Percentiles rank a stretch among this genome's conserved stretches.
Evolutionary conservation across 148 eudicot species (phyloP).

Genomic region (Nepenthes mirabilis): DNA sequence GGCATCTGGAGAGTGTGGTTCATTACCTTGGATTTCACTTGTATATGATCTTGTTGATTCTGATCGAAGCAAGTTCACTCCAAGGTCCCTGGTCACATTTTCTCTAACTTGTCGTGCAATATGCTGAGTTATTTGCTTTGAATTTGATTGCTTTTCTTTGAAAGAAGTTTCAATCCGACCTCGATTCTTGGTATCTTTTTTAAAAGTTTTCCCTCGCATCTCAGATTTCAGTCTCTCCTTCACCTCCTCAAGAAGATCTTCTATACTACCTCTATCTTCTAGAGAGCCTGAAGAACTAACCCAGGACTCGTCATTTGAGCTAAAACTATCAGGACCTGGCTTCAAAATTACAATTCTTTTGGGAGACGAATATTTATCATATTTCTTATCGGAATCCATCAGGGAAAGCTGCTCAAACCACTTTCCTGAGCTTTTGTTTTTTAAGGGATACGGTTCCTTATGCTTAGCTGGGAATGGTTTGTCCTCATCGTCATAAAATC

Average conservation of each 20-base stretch:
- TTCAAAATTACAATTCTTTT: conserved; percentile 70
- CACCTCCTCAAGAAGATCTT: conserved; percentile 96
- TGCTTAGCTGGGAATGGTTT: conserved; percentile 17
- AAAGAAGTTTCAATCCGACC: conserved; percentile 85
- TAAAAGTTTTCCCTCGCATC: conserved; percentile 44
- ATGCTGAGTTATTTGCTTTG: conserved; percentile 48
- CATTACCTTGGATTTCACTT: conserved; percentile 40
- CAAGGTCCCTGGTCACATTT: conserved; percentile 32
- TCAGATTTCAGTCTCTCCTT: conserved; percentile 67
- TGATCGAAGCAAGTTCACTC: conserved; percentile 47
- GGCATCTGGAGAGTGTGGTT: conserved; percentile 54
- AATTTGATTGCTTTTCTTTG: conserved; percentile 47
- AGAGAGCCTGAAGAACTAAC: conserved; percentile 54
- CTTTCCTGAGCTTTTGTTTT: conserved; percentile 24
- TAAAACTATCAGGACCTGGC: conserved; percentile 64
- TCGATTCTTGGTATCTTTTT: conserved; percentile 39
- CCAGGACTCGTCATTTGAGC: conserved; percentile 57
- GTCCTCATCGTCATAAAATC: conserved; percentile 10
- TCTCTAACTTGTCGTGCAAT: conserved; percentile 45
- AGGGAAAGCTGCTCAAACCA: conserved; percentile 28
- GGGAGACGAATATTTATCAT: conserved; percentile 31
- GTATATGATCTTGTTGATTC: conserved; percentile 71
- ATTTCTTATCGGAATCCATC: conserved; percentile 16
- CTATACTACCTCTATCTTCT: conserved; percentile 64
- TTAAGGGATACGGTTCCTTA: conserved; percentile 28